Conservation (phyloP, 495 filamentous ascomycete species). For the Aspergillus olivimuriae region DNA sequence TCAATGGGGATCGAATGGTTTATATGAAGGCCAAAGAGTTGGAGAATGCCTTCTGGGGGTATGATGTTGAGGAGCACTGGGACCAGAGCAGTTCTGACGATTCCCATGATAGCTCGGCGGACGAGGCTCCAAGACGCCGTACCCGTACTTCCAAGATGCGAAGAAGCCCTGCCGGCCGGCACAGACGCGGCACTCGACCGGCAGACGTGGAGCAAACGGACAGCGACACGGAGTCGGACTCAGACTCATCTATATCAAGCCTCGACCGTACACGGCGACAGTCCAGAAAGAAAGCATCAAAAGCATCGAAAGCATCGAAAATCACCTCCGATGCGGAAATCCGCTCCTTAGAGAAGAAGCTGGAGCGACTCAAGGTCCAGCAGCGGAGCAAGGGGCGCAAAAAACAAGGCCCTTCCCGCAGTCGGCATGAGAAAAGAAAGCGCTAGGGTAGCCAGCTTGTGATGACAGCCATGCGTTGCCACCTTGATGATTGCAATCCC, state of each 20-base stretch:
- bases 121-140: background rate
- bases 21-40: slow-evolving; percentile 19
- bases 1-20: slow-evolving; percentile 15
- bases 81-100: slow-evolving; percentile 1
- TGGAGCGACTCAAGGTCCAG: background rate
- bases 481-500: background rate
- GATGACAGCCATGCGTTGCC: background rate
- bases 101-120: background rate
- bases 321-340: slow-evolving; percentile 1
- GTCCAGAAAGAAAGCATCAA: background rate
- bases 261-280: background rate
- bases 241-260: background rate
- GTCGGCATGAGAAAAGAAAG: background rate
- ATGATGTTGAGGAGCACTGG: slow-evolving; percentile 1
- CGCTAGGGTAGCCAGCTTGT: background rate
- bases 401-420: background rate
- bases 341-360: slow-evolving; percentile 1
- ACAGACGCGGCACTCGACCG: background rate
- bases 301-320: background rate
- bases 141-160: slow-evolving; percentile 1
- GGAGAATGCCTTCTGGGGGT: slow-evolving; percentile 3
- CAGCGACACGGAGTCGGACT: slow-evolving; percentile 1
- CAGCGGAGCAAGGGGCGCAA: slow-evolving; percentile 1
- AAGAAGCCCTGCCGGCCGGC: background rate
- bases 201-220: background rate